phyloP scores from a whole-genome alignment of 2,329 filamentous ascomycete genomes.

The Aspergillus awamori region DNA sequence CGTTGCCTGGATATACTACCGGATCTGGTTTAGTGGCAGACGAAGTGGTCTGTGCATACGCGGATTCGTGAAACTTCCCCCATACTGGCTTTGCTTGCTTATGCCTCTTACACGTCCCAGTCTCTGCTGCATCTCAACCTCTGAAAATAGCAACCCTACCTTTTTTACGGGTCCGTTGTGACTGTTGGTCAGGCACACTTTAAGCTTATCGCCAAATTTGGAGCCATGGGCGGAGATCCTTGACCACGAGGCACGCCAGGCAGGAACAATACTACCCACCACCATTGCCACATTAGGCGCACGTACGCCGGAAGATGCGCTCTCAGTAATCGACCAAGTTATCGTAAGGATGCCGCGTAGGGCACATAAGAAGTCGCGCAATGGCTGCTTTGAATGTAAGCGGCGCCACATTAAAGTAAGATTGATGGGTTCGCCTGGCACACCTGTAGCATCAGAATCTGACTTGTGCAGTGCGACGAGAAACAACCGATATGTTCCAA shows the following conservation, averaged over 20 bases:
- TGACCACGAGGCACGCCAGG: neutral
- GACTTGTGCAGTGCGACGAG: conserved; percentile 36
- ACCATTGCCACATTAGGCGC: neutral
- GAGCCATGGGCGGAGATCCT: neutral
- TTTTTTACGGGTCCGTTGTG: neutral
- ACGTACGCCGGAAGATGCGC: neutral
- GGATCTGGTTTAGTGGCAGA: neutral
- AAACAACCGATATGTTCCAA: conserved; percentile 37
- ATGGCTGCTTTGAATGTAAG: conserved; percentile 44
- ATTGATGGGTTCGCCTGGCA: neutral
- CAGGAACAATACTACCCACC: neutral
- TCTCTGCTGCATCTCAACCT: neutral
- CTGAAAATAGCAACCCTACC: neutral
- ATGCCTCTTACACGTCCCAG: neutral
- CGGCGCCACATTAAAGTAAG: conserved; percentile 43
- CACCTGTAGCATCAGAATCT: neutral
- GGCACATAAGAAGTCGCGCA: conserved; percentile 43
- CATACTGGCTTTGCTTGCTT: neutral
- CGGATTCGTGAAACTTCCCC: conserved; percentile 7
- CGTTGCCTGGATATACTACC: neutral
- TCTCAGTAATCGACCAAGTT: neutral
- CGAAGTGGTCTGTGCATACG: conserved; percentile 25
- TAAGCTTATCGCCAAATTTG: neutral
- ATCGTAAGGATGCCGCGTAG: conserved; percentile 24
- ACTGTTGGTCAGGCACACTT: neutral